Evolutionary conservation across 1,139 yeast species (phyloP), one percentile per base, ranked within the genome.

Genomic region (Candida dubliniensis): DNA sequence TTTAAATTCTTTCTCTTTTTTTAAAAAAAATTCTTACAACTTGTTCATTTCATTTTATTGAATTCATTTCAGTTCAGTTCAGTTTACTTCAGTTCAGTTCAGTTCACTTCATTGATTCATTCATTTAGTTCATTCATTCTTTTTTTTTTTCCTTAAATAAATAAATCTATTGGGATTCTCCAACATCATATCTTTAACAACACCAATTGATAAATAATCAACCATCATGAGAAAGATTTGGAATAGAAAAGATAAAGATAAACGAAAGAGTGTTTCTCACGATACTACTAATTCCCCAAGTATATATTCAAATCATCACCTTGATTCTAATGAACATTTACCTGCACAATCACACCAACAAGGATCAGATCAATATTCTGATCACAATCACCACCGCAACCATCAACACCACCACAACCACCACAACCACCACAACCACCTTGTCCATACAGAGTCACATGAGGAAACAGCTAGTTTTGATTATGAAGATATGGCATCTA

Each of bases 211-310:
- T n/a, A n/a, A n/a, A n/a, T n/a, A 10, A 10, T 27, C 11, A 10
- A 10, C 30, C 11, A 27, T 27, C 30, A 58, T 58, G 61, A 56
- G 60, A 40, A 58, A 55, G 49, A 56, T 58, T 33, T 58, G 61
- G 61, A 46, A 47, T 32, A 53, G 55, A 41, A 51, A 47, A 41
- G 59, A 55, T 31, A 52, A 45, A 40, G 58, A 55, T 26, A 46
- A 53, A 46, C 47, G 55, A 31, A 54, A 50, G 37, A 49, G 53
- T 31, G 23, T 48, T 12, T 26, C 36, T 25, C 36, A 23, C 8
- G 8, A 10, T 13, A 15, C 25, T 24, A 30, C 25, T 24, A 30
- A 24, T 14, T 34, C 42, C 8, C 45, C 41, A 1, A 13, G 14
- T 10, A 27, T 38, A 8, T 27, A 38, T 34, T 33, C 43, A 11